phyloP scores from a whole-genome alignment of 129 eudicot genomes.

The Lactuca saligna region DNA sequence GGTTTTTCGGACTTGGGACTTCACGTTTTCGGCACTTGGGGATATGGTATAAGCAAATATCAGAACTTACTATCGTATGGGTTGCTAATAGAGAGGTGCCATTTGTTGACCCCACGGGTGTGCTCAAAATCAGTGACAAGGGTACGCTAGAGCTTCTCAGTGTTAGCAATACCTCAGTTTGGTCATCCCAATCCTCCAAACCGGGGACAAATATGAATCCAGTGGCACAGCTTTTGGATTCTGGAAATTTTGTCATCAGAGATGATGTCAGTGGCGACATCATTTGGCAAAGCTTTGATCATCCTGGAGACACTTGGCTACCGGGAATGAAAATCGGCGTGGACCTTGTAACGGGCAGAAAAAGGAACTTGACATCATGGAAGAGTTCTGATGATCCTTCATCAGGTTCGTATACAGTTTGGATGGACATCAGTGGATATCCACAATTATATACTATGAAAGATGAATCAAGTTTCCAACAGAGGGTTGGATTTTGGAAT shows the following conservation, averaged over 20 bases:
- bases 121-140: background rate
- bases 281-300: slow-evolving; percentile 40
- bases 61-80: slow-evolving; percentile 6
- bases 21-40: slow-evolving; percentile 18
- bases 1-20: slow-evolving; percentile 21
- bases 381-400: slow-evolving; percentile 36
- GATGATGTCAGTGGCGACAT: background rate
- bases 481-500: slow-evolving; percentile 40
- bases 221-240: slow-evolving; percentile 21
- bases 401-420: slow-evolving; percentile 15
- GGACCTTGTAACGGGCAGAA: slow-evolving; percentile 10
- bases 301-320: slow-evolving; percentile 35
- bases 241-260: slow-evolving; percentile 25
- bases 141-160: slow-evolving; percentile 11
- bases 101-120: background rate
- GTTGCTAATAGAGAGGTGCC: slow-evolving; percentile 23
- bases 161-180: background rate
- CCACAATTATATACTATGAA: slow-evolving; percentile 18
- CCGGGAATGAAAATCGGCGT: slow-evolving; percentile 40
- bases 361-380: slow-evolving; percentile 31
- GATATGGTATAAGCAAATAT: slow-evolving; percentile 18
- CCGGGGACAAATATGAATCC: background rate
- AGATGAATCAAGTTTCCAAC: background rate
- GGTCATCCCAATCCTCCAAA: slow-evolving; percentile 12
- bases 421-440: slow-evolving; percentile 18